phyloP scores from a whole-genome alignment of 2,329 filamentous ascomycete genomes.

The Taxawa tesnikishii region DNA sequence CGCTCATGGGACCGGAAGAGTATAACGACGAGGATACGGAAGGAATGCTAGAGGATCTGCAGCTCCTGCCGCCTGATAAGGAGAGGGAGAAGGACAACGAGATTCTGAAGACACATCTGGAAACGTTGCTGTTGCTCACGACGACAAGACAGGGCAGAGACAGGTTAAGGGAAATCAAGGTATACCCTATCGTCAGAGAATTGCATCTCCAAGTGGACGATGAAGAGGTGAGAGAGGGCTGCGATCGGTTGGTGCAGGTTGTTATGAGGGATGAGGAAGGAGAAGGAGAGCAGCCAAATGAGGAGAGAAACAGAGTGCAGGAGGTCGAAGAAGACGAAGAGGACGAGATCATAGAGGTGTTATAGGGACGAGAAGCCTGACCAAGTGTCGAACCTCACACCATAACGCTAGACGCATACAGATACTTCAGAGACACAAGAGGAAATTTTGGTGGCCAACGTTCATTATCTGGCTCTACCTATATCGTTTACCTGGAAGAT shows the following conservation, averaged over 20 bases:
- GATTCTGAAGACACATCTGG: constrained; percentile 77
- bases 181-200: constrained; percentile 84
- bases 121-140: constrained; percentile 74
- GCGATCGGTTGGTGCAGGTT: constrained; percentile 81
- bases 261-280: constrained; percentile 67
- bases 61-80: constrained; percentile 83
- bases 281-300: constrained; percentile 31
- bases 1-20: constrained; percentile 78
- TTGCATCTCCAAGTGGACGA: constrained; percentile 67
- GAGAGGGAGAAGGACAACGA: constrained; percentile 62
- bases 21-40: constrained; percentile 78
- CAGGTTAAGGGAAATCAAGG: constrained; percentile 59
- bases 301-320: constrained; percentile 29
- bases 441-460: too few relatives aligned
- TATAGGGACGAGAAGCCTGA: too few relatives aligned
- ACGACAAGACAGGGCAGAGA: constrained; percentile 67
- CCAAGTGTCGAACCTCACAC: too few relatives aligned
- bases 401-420: too few relatives aligned
- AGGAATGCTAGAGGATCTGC: constrained; percentile 79
- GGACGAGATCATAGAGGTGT: constrained; percentile 30
- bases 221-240: constrained; percentile 70
- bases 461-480: too few relatives aligned
- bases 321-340: constrained; percentile 20
- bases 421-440: too few relatives aligned
- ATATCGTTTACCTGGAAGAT: too few relatives aligned